Evolutionary conservation across 805 yeast genomes (phyloP).

Genomic region (Saccharomycopsis sp.): DNA sequence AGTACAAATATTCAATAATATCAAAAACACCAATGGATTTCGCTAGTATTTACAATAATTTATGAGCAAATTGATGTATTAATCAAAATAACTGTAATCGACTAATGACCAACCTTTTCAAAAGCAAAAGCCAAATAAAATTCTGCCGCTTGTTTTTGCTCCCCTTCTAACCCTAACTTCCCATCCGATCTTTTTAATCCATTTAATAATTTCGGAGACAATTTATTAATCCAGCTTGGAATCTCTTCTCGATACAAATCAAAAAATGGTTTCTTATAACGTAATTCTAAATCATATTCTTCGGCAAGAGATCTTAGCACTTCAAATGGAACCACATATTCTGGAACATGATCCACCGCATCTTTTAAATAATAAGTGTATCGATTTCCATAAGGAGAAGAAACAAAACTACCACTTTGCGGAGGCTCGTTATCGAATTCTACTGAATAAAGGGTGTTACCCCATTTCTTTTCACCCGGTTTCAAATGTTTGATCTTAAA

Average conservation of each 20-base stretch:
- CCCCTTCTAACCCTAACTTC: constrained; percentile 62
- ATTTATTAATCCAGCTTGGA: constrained; percentile 47
- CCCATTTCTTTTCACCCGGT: constrained; percentile 57
- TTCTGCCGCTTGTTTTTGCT: constrained; percentile 83
- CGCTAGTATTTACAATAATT: too few species aligned
- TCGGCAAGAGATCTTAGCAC: constrained; percentile 73
- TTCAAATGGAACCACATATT: constrained; percentile 92
- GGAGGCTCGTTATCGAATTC: constrained; percentile 68
- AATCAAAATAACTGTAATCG: too few species aligned
- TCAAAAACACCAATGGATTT: not conserved
- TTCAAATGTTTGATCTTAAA: constrained; percentile 47
- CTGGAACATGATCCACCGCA: constrained; percentile 95
- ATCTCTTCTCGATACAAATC: constrained; percentile 76
- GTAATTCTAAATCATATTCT: constrained; percentile 66
- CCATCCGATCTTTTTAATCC: constrained; percentile 74
- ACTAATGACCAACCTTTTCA: constrained; percentile 37
- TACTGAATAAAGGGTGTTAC: constrained; percentile 75
- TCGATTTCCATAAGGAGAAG: constrained; percentile 59
- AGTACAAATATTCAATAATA: constrained; percentile 21
- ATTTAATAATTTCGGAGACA: constrained; percentile 52
- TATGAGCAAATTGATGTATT: too few species aligned
- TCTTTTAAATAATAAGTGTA: constrained; percentile 78
- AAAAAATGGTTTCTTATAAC: constrained; percentile 65
- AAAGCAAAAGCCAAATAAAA: constrained; percentile 80
- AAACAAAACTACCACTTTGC: constrained; percentile 57